A percentile compares a stretch with the other conserved stretches of the same genome.
phyloP scores from a whole-genome alignment of 2,329 filamentous ascomycete genomes.

The Claviceps lovelessii region DNA sequence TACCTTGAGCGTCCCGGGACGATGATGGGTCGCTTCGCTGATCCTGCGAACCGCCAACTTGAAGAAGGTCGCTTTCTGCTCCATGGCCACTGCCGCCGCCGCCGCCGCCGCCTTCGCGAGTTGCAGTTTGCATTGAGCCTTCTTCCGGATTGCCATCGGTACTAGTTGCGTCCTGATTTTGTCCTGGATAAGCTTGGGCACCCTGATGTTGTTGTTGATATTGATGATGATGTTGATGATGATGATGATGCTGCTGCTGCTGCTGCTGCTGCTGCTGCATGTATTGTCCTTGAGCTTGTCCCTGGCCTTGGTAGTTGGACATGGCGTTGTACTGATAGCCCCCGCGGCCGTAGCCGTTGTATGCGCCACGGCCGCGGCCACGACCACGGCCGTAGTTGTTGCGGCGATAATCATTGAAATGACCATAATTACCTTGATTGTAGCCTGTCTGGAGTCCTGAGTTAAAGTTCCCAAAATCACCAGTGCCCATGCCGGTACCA shows the following conservation, averaged over 20 bases:
- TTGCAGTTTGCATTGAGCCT: slow-evolving; percentile 12
- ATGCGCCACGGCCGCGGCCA: slow-evolving; percentile 51
- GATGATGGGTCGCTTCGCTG: slow-evolving; percentile 11
- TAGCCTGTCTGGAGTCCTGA: slow-evolving; percentile 63
- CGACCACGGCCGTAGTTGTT: slow-evolving; percentile 53
- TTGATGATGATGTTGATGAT: not conserved
- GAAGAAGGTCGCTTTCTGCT: slow-evolving; percentile 5
- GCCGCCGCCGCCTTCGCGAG: slow-evolving; percentile 4
- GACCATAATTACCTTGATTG: slow-evolving; percentile 73
- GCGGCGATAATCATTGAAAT: slow-evolving; percentile 66
- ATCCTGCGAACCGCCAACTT: slow-evolving; percentile 9
- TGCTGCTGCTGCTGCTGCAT: slow-evolving; percentile 12
- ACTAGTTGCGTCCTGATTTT: slow-evolving; percentile 11
- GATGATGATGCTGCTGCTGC: slow-evolving; percentile 1
- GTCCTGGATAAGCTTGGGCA: slow-evolving; percentile 4
- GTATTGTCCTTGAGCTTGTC: slow-evolving; percentile 16
- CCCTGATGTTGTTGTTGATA: slow-evolving; percentile 2
- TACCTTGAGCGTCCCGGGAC: slow-evolving; percentile 17
- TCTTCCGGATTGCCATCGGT: slow-evolving; percentile 11
- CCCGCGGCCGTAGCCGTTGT: slow-evolving; percentile 41
- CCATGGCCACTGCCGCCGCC: not conserved
- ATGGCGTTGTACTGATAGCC: slow-evolving; percentile 27
- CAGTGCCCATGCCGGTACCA: slow-evolving; percentile 65
- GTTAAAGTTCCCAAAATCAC: slow-evolving; percentile 70
- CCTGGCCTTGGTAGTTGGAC: slow-evolving; percentile 22